Base-by-base conservation (phyloP, 2,329 filamentous ascomycete genomes). In the Sclerotiophoma versabilis region DNA sequence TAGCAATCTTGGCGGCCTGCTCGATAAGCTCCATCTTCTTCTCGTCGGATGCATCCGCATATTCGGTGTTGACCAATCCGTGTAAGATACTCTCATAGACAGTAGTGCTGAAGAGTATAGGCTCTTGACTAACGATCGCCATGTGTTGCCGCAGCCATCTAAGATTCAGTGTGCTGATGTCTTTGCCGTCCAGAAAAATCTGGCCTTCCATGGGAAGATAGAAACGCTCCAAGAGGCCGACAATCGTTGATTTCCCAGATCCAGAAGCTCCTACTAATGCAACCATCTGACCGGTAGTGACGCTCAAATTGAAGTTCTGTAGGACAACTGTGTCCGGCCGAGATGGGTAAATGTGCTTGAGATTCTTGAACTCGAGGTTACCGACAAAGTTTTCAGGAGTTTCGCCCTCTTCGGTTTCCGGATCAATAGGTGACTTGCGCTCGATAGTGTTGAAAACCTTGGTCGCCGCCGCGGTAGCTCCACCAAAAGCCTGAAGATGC, bases 401-500 rank as follows among this genome's bases (percentile, higher is more conserved):
- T 56, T 85, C 80, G n/a, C 93, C 95, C 8, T 82, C 80, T 1
- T 88, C 83, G 2, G 83, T 84, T 5, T 85, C 85, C 0, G 93
- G 87, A 68, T 99, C 90, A 41, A 98, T 81, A 0, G 93, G 92
- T 0, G 95, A 97, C 3, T 79, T 68, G 46, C 95, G 89, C 74
- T 98, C 93, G 63, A 98, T 98, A 1, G 93, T 97, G 71, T 87
- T 90, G 79, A 89, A 97, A 59, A 99, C 96, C 79, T 98, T 98
- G 49, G 86, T 84, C 3, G 91, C 92, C 2, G 95, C 93, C 26
- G 91, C 91, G 5, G 96, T 79, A 32, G 87, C 90, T 12, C 88
- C 91, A 2, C 88, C 90, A 65, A 98, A 96, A 26, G 93, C 91
- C 73, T 96, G 91, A 3, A 88, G 76, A 66, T 97, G 92, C 0